Conservation (phyloP, 306 rosid genomes). For the Vicia sativa region DNA sequence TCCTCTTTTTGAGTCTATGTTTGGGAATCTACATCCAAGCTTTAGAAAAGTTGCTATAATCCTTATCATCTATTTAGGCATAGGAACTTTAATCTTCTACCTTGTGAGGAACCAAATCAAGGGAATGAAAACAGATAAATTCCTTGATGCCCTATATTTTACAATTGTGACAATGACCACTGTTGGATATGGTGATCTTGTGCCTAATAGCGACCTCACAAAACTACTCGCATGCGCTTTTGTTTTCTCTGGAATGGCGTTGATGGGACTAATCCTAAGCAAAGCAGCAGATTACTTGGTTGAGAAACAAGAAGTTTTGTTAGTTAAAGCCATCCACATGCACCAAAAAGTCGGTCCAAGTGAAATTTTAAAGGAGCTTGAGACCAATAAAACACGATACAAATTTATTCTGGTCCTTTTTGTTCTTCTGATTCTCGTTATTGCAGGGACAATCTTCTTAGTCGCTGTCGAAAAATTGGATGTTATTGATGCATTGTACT, state of each 20-base stretch:
- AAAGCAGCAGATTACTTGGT: constrained; percentile 53
- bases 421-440: constrained; percentile 41
- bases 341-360: constrained; percentile 36
- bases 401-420: constrained; percentile 42
- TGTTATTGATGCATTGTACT: constrained; percentile 46
- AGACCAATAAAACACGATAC: constrained; percentile 47
- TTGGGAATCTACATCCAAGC: constrained; percentile 47
- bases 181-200: constrained; percentile 62
- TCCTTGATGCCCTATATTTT: constrained; percentile 55
- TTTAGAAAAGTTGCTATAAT: constrained; percentile 36
- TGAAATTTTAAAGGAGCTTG: constrained; percentile 47
- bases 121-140: constrained; percentile 45
- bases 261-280: constrained; percentile 49
- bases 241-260: constrained; percentile 58
- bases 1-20: constrained; percentile 29
- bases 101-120: constrained; percentile 47
- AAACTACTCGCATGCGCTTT: constrained; percentile 56
- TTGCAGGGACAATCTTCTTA: constrained; percentile 42
- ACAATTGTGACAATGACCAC: constrained; percentile 61
- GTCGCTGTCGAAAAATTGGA: constrained; percentile 45
- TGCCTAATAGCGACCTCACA: constrained; percentile 50
- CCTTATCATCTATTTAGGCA: constrained; percentile 45
- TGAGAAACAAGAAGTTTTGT: constrained; percentile 56
- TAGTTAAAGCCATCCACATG: constrained; percentile 48
- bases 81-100: constrained; percentile 48